phyloP scores from a whole-genome alignment of 1,139 yeast genomes.

The Eremothecium coryli region DNA sequence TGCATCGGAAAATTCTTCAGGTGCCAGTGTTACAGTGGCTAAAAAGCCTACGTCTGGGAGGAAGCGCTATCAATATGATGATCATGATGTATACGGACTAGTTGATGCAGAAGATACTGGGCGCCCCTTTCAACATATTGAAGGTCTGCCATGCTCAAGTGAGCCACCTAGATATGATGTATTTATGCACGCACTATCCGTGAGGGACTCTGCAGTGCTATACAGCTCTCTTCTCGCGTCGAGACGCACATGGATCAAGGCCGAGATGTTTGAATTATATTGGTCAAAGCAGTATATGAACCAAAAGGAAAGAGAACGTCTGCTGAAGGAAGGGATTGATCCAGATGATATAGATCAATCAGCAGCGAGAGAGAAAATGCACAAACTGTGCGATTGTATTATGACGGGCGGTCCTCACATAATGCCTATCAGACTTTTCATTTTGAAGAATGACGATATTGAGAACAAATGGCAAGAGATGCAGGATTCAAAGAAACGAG shows the following conservation, averaged over 20 bases:
- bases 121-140: slow-evolving; percentile 40
- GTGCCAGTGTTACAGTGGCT: not conserved
- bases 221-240: slow-evolving; percentile 69
- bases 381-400: slow-evolving; percentile 69
- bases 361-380: slow-evolving; percentile 66
- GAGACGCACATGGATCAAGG: slow-evolving; percentile 60
- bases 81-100: slow-evolving; percentile 11
- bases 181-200: slow-evolving; percentile 56
- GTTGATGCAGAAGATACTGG: slow-evolving; percentile 12
- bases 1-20: not conserved
- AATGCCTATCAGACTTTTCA: slow-evolving; percentile 67
- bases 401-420: slow-evolving; percentile 75
- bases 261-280: slow-evolving; percentile 66
- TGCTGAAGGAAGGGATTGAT: slow-evolving; percentile 29
- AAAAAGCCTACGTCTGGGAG: slow-evolving; percentile 4
- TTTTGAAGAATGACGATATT: slow-evolving; percentile 62
- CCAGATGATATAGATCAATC: slow-evolving; percentile 37
- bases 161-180: slow-evolving; percentile 50
- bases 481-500: slow-evolving; percentile 31
- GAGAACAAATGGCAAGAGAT: slow-evolving; percentile 34
- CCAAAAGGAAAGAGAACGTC: slow-evolving; percentile 12
- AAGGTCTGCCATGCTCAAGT: slow-evolving; percentile 63
- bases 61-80: slow-evolving; percentile 9
- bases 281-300: slow-evolving; percentile 49
- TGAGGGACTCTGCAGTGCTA: slow-evolving; percentile 64